These are phyloP conservation scores for Aquilaria sinensis DNA, from an alignment of 345 rosid species.

Conservation along the genomic window DNA sequence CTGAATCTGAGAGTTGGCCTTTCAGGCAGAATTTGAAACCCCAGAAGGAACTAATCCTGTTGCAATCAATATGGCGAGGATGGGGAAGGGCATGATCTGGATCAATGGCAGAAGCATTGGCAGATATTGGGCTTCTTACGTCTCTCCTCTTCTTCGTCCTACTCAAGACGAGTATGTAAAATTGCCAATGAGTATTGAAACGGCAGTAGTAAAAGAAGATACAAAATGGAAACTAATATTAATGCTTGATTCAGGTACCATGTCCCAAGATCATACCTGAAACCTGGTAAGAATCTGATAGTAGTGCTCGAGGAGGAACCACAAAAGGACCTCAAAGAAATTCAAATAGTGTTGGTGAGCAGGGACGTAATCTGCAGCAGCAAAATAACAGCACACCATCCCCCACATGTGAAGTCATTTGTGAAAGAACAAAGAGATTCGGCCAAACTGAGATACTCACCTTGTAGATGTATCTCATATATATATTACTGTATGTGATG, in stretches of 20 bases:
- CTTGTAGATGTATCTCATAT: too few species aligned
- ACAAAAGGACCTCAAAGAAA: constrained; percentile 37
- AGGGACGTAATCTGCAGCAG: constrained; percentile 78
- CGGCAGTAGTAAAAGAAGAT: background rate
- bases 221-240: too few species aligned
- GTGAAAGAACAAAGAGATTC: too few species aligned
- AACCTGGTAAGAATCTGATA: constrained; percentile 48
- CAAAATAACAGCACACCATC: constrained; percentile 38
- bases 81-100: constrained; percentile 88
- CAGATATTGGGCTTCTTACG: constrained; percentile 69
- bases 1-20: background rate
- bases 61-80: constrained; percentile 42
- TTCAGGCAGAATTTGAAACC: constrained; percentile 57
- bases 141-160: constrained; percentile 61
- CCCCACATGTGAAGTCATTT: constrained; percentile 46
- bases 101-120: constrained; percentile 82
- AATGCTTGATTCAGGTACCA: constrained; percentile 39
- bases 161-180: constrained; percentile 52
- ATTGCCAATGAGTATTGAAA: background rate
- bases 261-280: constrained; percentile 67
- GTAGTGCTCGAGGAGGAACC: constrained; percentile 67
- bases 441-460: too few species aligned
- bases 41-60: constrained; percentile 64
- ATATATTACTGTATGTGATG: too few species aligned
- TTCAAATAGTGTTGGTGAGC: constrained; percentile 42